Percentiles rank a stretch among this genome's conserved stretches.
Conservation (phyloP, 345 rosid species). For the Excoecaria cochinchinensis region DNA sequence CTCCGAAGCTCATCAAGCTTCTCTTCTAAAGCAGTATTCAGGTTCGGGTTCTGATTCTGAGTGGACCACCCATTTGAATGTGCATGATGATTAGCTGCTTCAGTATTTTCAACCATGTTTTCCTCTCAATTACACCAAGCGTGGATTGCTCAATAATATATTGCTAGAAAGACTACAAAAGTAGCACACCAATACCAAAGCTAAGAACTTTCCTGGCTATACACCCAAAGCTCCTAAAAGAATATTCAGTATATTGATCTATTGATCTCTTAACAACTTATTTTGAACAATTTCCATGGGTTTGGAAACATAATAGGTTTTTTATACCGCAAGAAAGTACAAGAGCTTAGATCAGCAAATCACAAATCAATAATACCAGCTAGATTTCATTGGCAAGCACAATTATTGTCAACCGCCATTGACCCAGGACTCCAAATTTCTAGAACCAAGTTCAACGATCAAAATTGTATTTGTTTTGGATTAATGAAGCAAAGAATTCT, state of each 20-base stretch:
- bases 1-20: conserved; percentile 39
- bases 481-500: neutral
- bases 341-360: conserved; percentile 15
- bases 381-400: conserved; percentile 11
- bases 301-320: neutral
- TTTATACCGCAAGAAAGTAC: neutral
- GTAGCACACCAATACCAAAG: conserved; percentile 1
- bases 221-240: conserved; percentile 10
- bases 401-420: conserved; percentile 9
- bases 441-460: neutral
- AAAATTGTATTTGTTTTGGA: neutral
- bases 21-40: conserved; percentile 12
- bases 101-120: conserved; percentile 50
- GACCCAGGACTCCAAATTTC: conserved; percentile 8
- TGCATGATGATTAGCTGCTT: conserved; percentile 23
- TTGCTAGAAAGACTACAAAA: neutral
- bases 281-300: conserved; percentile 14
- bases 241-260: conserved; percentile 6
- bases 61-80: conserved; percentile 45
- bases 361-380: conserved; percentile 11
- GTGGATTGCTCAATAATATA: neutral
- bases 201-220: conserved; percentile 3
- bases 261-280: neutral
- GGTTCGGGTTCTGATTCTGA: conserved; percentile 5
- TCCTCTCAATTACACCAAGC: conserved; percentile 10